Evolutionary conservation across 306 rosid genomes (phyloP), one percentile per base, ranked within the genome.

Genomic region (Ormosia emarginata): DNA sequence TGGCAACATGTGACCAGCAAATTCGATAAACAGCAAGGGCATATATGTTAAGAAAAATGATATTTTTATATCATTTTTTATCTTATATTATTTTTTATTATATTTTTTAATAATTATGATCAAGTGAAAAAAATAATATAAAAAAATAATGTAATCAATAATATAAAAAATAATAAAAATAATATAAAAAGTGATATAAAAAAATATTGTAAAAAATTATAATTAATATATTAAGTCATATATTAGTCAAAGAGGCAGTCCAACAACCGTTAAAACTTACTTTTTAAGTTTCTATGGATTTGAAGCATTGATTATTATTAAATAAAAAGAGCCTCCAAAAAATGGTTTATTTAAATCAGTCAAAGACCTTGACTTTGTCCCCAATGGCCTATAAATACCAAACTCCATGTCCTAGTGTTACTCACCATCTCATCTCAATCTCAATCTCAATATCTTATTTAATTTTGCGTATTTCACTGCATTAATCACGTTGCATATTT

Each of bases 381-480:
- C 64, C 5, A 83, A 78, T 1, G 5, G 14, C 67, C 59, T 79
- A 84, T 73, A 79, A 72, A 78, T 79, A 84, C 66, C 71, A 43
- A 53, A 37, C 33, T 50, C 49, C 2, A 13, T 41, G 7, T 13
- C 58, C 24, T 13, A 49, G 33, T 7, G 5, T 74, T 66, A 14
- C 59, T 59, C 67, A 67, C 56, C 47, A 37, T 49, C 81, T 59
- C 40, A 77, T 55, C 15, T 24, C n/a, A n/a, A n/a, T n/a, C n/a
- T n/a, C n/a, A n/a, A n/a, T n/a, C n/a, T n/a, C 33, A 57, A 17
- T 18, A 3, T 24, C 6, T 24, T 24, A 24, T 24, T 24, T 24
- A 24, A 24, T 29, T 67, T 67, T 50, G 2, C 10, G 8, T 5
- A 40, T 8, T 61, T 72, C 44, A 62, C 41, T 49, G 0, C 55